Percentiles rank a stretch among this genome's conserved stretches.
These are phyloP conservation scores for Cyclotella kingstonii DNA, from an alignment of 108 stramenopile genomes.

Conservation along the genomic window DNA sequence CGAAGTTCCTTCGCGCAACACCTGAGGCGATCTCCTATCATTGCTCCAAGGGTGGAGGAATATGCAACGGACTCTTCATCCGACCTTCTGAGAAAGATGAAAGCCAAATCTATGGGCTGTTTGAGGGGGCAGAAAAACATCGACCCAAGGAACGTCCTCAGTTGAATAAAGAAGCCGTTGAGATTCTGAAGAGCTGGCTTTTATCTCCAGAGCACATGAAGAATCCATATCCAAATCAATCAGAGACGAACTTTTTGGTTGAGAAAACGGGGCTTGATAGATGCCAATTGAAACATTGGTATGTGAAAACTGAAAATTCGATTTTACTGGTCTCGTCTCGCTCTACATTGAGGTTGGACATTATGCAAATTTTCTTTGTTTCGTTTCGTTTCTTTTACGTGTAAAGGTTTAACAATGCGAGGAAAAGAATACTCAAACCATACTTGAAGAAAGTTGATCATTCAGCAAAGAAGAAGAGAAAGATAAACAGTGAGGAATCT, in stretches of 20 bases:
- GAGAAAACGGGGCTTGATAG: constrained; percentile 29
- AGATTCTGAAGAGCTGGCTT: constrained; percentile 28
- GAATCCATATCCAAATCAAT: constrained; percentile 33
- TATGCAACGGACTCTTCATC: constrained; percentile 34
- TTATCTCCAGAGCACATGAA: constrained; percentile 30
- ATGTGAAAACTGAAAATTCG: too few relatives aligned
- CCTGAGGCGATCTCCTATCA: constrained; percentile 44
- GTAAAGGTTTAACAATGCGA: constrained; percentile 46
- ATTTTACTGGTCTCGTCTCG: too few relatives aligned
- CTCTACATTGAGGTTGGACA: too few relatives aligned
- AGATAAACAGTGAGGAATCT: neutral
- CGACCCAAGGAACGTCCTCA: constrained; percentile 32
- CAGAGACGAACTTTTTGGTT: constrained; percentile 17
- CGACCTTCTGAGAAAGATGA: constrained; percentile 7
- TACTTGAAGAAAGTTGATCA: constrained; percentile 9
- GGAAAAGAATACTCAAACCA: constrained; percentile 42
- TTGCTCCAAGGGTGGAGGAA: constrained; percentile 37
- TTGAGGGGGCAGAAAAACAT: constrained; percentile 19
- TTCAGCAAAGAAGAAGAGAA: constrained; percentile 7
- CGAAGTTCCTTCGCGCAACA: constrained; percentile 35
- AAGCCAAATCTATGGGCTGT: constrained; percentile 16
- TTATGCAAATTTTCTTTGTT: too few relatives aligned
- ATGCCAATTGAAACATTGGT: constrained; percentile 37
- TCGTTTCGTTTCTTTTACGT: too few relatives aligned
- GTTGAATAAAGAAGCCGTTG: constrained; percentile 21